Evolutionary conservation across 75 land plant genomes (phyloP), one percentile per base, ranked within the genome.

Genomic region (Cupressus sempervirens): DNA sequence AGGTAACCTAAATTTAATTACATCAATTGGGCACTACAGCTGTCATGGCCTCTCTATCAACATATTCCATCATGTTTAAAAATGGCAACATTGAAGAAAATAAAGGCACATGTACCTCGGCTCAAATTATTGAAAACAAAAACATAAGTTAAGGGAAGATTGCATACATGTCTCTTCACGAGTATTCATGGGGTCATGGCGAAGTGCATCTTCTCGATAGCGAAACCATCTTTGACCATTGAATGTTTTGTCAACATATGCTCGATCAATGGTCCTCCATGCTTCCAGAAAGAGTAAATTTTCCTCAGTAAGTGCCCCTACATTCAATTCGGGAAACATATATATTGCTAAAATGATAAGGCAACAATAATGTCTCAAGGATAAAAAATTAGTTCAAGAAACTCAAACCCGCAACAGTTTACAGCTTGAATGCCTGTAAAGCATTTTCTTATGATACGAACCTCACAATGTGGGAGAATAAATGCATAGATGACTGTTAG

Each of bases 201-300:
- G 91, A 40, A 98, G 89, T 83, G 95, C 99, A 88, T 92, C 92
- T 88, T 98, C 99, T 84, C 99, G 86, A 81, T 95, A 98, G 30
- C 98, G 89, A 90, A 98, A 98, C 99, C 99, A 98, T 88, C 93
- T 95, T 85, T 96, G 97, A 12, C 99, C 99, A 88, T 98, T 98
- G 84, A 98, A 98, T 34, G 90, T 88, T 88, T 98, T 98, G 87
- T 98, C 99, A 86, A 91, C 86, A 91, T 98, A 98, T 45, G 99
- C 99, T 75, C 99, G 95, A 75, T 98, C 99, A 50, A 98, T 93
- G 26, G 95, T 95, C 76, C 95, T 90, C 99, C 99, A 98, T 70
- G 99, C 99, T 88, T 98, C 99, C 88, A 98, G 88, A 84, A 98
- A 98, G 41, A 98, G 91, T 38, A 92, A 89, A 91, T 98, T 98